Conservation (phyloP, 371 early-diverging fungal genomes). For the Apophysomyces sp. region DNA sequence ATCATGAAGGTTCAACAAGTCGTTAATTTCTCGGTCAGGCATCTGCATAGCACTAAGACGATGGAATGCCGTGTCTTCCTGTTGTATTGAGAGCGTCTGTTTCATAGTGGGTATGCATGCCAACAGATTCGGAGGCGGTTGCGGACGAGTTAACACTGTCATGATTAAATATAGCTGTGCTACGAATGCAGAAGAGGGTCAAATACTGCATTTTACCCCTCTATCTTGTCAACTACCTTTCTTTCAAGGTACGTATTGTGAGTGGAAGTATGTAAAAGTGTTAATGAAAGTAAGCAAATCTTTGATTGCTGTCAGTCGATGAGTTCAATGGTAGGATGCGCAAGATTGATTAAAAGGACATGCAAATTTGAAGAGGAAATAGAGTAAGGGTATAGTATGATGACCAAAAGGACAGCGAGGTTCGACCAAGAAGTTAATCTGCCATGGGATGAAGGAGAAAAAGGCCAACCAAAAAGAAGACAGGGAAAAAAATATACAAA, state of each 20-base stretch:
- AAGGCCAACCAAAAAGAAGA: neutral
- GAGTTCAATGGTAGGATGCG: neutral
- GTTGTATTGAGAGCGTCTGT: neutral
- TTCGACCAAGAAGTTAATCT: neutral
- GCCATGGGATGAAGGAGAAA: neutral
- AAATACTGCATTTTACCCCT: neutral
- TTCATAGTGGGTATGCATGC: neutral
- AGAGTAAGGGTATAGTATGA: neutral
- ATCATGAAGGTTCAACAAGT: constrained; percentile 13
- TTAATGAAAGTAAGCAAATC: neutral
- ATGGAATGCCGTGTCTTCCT: neutral
- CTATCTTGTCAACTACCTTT: neutral
- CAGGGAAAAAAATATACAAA: neutral
- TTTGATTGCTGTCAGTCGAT: neutral
- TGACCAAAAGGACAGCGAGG: neutral
- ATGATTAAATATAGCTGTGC: constrained; percentile 3
- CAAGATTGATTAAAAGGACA: neutral
- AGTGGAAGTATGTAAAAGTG: neutral
- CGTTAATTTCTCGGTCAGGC: constrained; percentile 23
- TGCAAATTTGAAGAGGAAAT: neutral
- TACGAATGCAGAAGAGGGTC: neutral
- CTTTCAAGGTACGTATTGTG: neutral
- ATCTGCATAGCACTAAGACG: constrained; percentile 2
- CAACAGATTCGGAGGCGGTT: neutral
- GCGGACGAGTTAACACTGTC: neutral